Evolutionary conservation across 108 stramenopile species (phyloP).

Genomic region (Fragilaria crotonensis): DNA sequence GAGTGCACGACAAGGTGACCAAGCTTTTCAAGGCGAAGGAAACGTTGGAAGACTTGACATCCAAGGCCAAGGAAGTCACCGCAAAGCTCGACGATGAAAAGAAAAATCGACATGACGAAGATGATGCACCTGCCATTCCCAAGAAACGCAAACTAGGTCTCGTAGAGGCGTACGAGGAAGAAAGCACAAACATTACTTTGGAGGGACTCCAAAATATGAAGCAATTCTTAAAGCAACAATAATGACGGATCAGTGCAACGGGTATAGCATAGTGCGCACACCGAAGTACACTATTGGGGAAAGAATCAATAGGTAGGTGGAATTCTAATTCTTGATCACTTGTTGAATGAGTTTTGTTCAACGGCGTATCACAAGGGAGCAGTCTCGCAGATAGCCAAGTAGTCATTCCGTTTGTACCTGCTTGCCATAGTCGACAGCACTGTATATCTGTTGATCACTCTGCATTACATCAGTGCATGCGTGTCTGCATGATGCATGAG

Average conservation of each 20-base stretch:
- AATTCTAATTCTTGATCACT: too few relatives aligned
- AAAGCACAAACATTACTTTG: not conserved
- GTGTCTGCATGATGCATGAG: too few relatives aligned
- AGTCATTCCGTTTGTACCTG: too few relatives aligned
- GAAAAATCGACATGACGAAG: not conserved
- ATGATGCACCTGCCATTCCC: not conserved
- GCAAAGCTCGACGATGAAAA: conserved; percentile 11
- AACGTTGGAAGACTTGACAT: not conserved
- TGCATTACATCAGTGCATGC: too few relatives aligned
- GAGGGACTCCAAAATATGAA: conserved; percentile 1
- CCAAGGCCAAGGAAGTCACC: not conserved
- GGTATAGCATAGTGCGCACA: too few relatives aligned
- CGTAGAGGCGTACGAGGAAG: conserved; percentile 15
- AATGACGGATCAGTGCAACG: not conserved
- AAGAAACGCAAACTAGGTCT: conserved; percentile 10
- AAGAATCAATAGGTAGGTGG: too few relatives aligned
- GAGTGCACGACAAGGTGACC: not conserved
- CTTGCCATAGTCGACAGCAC: too few relatives aligned
- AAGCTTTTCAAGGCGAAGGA: not conserved
- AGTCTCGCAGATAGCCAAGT: too few relatives aligned
- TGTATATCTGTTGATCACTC: too few relatives aligned
- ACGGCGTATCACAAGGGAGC: too few relatives aligned
- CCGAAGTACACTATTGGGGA: too few relatives aligned
- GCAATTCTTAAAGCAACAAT: not conserved
- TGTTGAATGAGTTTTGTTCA: too few relatives aligned